Evolutionary conservation across 169 alveolate species (phyloP).

Genomic region (Babesia gibsoni): DNA sequence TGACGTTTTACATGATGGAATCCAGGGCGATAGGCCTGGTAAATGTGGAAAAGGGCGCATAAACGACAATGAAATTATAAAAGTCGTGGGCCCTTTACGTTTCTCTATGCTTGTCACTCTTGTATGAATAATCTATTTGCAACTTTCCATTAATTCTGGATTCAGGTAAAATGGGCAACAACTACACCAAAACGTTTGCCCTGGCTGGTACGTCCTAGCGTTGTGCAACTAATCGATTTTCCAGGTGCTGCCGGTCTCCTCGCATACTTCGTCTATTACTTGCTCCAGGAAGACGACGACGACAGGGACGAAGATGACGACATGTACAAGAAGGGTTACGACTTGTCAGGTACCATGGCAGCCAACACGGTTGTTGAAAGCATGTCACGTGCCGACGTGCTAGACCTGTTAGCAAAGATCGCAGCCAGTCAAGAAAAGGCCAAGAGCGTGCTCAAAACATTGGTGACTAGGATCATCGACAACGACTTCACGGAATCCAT

Average conservation of each 20-base stretch:
- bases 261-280: slow-evolving; percentile 30
- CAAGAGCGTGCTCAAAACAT: slow-evolving; percentile 63
- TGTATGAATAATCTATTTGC: neutral
- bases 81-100: neutral
- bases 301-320: slow-evolving; percentile 39
- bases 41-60: no score
- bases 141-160: neutral
- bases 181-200: slow-evolving; percentile 40
- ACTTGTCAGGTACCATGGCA: neutral
- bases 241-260: slow-evolving; percentile 41
- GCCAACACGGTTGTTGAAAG: slow-evolving; percentile 26
- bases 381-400: slow-evolving; percentile 66
- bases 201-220: slow-evolving; percentile 25
- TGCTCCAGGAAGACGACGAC: slow-evolving; percentile 27
- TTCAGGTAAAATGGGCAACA: slow-evolving; percentile 3
- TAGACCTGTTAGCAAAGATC: slow-evolving; percentile 68
- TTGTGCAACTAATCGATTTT: neutral
- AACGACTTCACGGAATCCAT: slow-evolving; percentile 22
- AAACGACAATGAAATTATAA: neutral
- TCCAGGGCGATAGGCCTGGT: no score
- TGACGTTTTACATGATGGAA: no score
- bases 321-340: slow-evolving; percentile 25
- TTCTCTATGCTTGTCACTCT: neutral
- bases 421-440: slow-evolving; percentile 70
- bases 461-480: slow-evolving; percentile 58